Evolutionary conservation across 495 filamentous ascomycete genomes (phyloP).

Genomic region (Antarctomyces pellizariae): DNA sequence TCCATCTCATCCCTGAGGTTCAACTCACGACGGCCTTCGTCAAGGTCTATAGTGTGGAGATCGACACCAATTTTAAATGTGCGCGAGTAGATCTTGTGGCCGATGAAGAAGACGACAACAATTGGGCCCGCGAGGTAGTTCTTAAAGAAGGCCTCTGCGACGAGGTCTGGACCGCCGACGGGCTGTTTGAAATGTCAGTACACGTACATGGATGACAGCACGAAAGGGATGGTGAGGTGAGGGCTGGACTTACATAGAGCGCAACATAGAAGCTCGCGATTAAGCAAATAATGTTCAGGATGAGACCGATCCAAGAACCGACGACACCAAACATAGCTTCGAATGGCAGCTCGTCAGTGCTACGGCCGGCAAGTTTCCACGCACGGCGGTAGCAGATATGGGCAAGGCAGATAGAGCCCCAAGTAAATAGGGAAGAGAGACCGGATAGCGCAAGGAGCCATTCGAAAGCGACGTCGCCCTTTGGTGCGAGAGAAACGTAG

Average conservation of each 20-base stretch:
- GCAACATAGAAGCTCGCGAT: constrained; percentile 25
- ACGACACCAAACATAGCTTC: constrained; percentile 37
- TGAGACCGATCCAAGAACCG: constrained; percentile 42
- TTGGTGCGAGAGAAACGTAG: constrained; percentile 22
- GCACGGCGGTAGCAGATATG: constrained; percentile 36
- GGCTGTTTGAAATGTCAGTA: constrained; percentile 18
- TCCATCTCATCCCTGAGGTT: no score
- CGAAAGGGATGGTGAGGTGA: constrained; percentile 1
- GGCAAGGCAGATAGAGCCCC: constrained; percentile 29
- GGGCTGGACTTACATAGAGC: neutral
- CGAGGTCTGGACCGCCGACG: constrained; percentile 15
- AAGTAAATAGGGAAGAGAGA: constrained; percentile 30
- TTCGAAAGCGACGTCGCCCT: constrained; percentile 25
- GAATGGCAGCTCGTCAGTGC: constrained; percentile 48
- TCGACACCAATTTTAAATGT: constrained; percentile 37
- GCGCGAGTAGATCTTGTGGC: constrained; percentile 24
- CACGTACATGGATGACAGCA: neutral
- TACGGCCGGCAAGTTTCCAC: constrained; percentile 39
- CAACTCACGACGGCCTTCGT: no score
- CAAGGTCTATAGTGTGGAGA: no score
- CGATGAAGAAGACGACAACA: constrained; percentile 33
- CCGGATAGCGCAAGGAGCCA: constrained; percentile 35
- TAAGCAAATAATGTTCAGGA: constrained; percentile 33
- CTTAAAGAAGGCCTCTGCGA: constrained; percentile 34
- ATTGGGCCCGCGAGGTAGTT: constrained; percentile 33